Base-by-base conservation (phyloP, 768 basidiomycete species). In the Candolleomyces efflorescens region DNA sequence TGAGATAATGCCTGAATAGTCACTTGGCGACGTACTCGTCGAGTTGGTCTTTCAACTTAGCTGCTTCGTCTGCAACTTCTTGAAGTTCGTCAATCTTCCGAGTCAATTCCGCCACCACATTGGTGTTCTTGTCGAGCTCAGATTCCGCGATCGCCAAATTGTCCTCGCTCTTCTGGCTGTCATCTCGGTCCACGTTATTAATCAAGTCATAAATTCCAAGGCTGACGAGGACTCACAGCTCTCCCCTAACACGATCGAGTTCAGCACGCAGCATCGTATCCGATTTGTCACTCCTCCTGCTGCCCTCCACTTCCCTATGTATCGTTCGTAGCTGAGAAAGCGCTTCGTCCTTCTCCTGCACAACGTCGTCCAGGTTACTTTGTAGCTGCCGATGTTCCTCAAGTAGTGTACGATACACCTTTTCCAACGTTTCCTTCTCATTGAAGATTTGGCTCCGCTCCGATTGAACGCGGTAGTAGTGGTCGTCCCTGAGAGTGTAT, bases 151-250 rank as follows among this genome's bases (percentile, higher is more conserved):
- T 79, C 17, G 85, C 87, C 17, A 98, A 79, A 66, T 90, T 90
- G 59, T 98, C 94, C 73, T 97, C 95, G 66, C 91, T 94, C 80
- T 92, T 96, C 75, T 92, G 90, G 63, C 94, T 95, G 73, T 61
- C 62, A 68, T 65, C 55, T 65, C 32, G 32, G 32, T 66, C 61
- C 62, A 63, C 36, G 26, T 43, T 39, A 53, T 36, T 53, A 37
- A 27, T 5, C 49, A 53, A 37, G 32, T 39, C 5, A 20, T 32
- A 32, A 13, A 17, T 7, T 12, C 12, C 15, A 27, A 17, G 15
- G 23, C 18, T 5, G 17, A 17, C 36, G 20, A 38, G 32, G 20
- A 81, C 94, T 81, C 74, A 97, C 94, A 98, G 79, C 59, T 94
- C 94, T 3, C 77, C 72, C 44, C 91, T 81, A 44, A 97, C 72